Percentiles rank a stretch among this genome's conserved stretches.
Conservation (phyloP, 2,329 filamentous ascomycete species). For the Paraphoma sp. region DNA sequence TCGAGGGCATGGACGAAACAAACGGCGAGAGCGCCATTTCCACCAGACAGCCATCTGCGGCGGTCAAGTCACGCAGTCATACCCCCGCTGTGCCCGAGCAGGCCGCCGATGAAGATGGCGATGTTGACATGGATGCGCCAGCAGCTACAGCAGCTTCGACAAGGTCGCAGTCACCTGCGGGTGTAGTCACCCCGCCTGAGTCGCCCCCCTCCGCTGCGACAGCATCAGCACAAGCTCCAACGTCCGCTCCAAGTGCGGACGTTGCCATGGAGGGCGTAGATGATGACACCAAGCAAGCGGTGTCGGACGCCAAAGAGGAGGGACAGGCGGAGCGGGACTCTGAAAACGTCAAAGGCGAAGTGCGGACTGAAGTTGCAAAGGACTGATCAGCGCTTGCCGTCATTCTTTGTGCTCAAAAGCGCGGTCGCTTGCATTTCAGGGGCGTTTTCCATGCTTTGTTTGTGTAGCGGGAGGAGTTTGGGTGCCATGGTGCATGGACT, state of each 20-base stretch:
- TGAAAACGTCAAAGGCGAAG: conserved; percentile 41
- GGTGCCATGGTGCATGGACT: conserved; percentile 19
- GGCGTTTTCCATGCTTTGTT: conserved; percentile 12
- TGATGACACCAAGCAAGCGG: conserved; percentile 24
- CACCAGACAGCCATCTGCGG: conserved; percentile 36
- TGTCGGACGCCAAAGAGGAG: conserved; percentile 30
- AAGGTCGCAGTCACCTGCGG: conserved; percentile 37
- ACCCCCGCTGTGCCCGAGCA: conserved; percentile 34
- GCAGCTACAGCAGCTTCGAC: conserved; percentile 20
- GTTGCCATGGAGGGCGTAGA: conserved; percentile 40
- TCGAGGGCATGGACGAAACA: conserved; percentile 32
- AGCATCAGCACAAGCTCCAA: conserved; percentile 20
- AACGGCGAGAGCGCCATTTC: conserved; percentile 42
- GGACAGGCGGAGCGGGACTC: conserved; percentile 35
- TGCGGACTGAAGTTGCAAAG: conserved; percentile 36
- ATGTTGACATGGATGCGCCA: conserved; percentile 44
- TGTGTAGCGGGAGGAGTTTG: conserved; percentile 20
- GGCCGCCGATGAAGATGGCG: conserved; percentile 41
- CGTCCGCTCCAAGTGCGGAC: conserved; percentile 29
- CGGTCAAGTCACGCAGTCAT: conserved; percentile 30
- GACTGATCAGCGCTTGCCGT: conserved; percentile 4
- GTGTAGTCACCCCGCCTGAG: conserved; percentile 45
- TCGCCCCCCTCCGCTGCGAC: conserved; percentile 32
- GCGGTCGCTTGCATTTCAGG: conserved; percentile 3
- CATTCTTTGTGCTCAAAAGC: background rate